phyloP scores from a whole-genome alignment of 1,139 yeast genomes.

The Eremothecium coryli region DNA sequence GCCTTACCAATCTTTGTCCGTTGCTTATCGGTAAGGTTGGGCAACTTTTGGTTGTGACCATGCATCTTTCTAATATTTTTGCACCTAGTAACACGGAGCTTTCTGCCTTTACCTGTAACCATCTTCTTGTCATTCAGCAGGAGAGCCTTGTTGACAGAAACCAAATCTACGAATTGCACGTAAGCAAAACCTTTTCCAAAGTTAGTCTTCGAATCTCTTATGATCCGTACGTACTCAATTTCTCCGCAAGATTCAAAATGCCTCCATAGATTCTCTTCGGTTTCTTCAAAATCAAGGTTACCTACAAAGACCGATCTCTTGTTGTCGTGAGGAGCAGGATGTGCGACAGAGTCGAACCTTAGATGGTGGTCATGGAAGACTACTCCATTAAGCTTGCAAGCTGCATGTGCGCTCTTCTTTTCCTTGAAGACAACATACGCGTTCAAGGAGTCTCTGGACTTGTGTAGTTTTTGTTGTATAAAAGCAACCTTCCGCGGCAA shows the following conservation, averaged over 20 bases:
- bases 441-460: slow-evolving; percentile 70
- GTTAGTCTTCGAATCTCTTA: slow-evolving; percentile 88
- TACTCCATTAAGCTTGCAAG: slow-evolving; percentile 49
- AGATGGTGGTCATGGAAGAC: slow-evolving; percentile 66
- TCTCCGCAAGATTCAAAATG: slow-evolving; percentile 64
- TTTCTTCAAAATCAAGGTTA: slow-evolving; percentile 84
- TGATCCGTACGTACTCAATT: slow-evolving; percentile 80
- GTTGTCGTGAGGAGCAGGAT: slow-evolving; percentile 80
- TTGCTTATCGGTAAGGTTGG: slow-evolving; percentile 48
- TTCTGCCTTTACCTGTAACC: slow-evolving; percentile 43
- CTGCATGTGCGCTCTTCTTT: slow-evolving; percentile 40
- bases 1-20: slow-evolving; percentile 78
- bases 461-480: slow-evolving; percentile 69
- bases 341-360: slow-evolving; percentile 85
- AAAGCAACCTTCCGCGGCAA: slow-evolving; percentile 90
- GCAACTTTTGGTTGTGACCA: slow-evolving; percentile 17
- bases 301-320: slow-evolving; percentile 87
- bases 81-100: slow-evolving; percentile 72
- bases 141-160: slow-evolving; percentile 75
- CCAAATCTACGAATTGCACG: slow-evolving; percentile 79
- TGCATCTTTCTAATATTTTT: slow-evolving; percentile 41
- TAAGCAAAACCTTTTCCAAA: slow-evolving; percentile 97
- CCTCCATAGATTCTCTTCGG: slow-evolving; percentile 81
- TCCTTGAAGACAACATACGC: slow-evolving; percentile 72
- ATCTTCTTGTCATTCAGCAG: slow-evolving; percentile 65